phyloP scores from a whole-genome alignment of 2,329 filamentous ascomycete species.

The Gnomoniopsis sp. region DNA sequence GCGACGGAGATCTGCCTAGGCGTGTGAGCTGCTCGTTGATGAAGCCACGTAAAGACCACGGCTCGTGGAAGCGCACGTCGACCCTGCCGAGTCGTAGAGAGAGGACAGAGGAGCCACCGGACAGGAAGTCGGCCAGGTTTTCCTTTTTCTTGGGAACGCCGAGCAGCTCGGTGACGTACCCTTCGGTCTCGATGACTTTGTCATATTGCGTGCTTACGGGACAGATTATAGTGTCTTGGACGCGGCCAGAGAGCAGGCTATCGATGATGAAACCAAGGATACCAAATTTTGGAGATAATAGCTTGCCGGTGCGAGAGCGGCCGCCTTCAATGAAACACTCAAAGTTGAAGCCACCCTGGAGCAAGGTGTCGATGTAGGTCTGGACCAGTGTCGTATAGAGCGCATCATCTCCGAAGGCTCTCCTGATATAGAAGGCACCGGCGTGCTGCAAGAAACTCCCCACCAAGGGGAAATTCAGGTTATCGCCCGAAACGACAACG shows the following conservation, averaged over 20 bases:
- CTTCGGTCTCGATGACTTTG: conserved; percentile 97
- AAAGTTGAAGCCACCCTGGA: conserved; percentile 89
- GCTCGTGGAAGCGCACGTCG: conserved; percentile 93
- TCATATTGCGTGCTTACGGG: conserved; percentile 98
- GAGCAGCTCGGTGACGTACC: conserved; percentile 90
- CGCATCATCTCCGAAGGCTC: conserved; percentile 87
- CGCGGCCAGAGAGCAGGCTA: conserved; percentile 80
- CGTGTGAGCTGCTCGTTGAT: conserved; percentile 71
- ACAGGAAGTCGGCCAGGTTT: conserved; percentile 86
- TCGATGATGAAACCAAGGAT: conserved; percentile 91
- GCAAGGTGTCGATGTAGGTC: conserved; percentile 86
- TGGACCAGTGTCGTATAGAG: conserved; percentile 93
- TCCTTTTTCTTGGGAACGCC: conserved; percentile 96
- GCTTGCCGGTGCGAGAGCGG: conserved; percentile 86
- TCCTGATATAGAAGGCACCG: conserved; percentile 94
- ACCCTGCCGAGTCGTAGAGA: conserved; percentile 87
- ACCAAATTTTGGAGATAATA: conserved; percentile 91
- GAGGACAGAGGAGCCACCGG: conserved; percentile 77
- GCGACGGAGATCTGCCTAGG: conserved; percentile 46
- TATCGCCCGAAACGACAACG: conserved; percentile 91
- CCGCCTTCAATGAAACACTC: conserved; percentile 98
- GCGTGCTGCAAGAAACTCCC: conserved; percentile 90
- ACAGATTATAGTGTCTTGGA: conserved; percentile 88
- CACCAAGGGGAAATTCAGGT: conserved; percentile 89
- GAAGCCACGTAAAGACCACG: conserved; percentile 85